A percentile compares a stretch with the other conserved stretches of the same genome.
These are phyloP conservation scores for Leccinum variabile DNA, from an alignment of 1,284 basidiomycete genomes.

Conservation along the genomic window DNA sequence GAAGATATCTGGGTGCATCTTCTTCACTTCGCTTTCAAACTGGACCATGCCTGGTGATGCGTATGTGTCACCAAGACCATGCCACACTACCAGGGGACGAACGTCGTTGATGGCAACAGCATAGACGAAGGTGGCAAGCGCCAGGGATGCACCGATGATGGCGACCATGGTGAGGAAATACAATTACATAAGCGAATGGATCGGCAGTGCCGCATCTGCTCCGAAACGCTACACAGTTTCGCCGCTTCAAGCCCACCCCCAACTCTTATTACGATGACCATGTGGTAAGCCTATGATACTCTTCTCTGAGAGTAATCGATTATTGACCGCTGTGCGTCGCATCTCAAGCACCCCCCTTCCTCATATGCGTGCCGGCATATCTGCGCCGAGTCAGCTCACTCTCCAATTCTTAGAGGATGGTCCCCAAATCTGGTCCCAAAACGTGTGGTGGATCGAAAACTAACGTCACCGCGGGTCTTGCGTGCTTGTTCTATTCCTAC, in stretches of 20 bases:
- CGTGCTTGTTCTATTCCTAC: background rate
- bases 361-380: background rate
- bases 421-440: background rate
- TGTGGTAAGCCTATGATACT: background rate
- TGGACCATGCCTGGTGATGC: conserved; percentile 66
- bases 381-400: background rate
- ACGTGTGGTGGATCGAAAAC: background rate
- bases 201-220: background rate
- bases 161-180: conserved; percentile 15
- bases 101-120: conserved; percentile 22
- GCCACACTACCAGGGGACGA: conserved; percentile 90
- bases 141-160: conserved; percentile 15
- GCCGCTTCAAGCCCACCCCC: background rate
- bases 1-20: conserved; percentile 81
- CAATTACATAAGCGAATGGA: conserved; percentile 15
- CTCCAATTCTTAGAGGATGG: background rate
- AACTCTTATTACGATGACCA: background rate
- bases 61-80: conserved; percentile 82
- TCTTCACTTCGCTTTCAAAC: conserved; percentile 67
- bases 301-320: background rate
- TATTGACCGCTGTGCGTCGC: background rate
- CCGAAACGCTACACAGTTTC: background rate
- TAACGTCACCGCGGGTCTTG: background rate
- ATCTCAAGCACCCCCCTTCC: background rate
- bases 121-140: conserved; percentile 10